phyloP scores from a whole-genome alignment of 352 stramenopile genomes.

The Pythium aristosporum region DNA sequence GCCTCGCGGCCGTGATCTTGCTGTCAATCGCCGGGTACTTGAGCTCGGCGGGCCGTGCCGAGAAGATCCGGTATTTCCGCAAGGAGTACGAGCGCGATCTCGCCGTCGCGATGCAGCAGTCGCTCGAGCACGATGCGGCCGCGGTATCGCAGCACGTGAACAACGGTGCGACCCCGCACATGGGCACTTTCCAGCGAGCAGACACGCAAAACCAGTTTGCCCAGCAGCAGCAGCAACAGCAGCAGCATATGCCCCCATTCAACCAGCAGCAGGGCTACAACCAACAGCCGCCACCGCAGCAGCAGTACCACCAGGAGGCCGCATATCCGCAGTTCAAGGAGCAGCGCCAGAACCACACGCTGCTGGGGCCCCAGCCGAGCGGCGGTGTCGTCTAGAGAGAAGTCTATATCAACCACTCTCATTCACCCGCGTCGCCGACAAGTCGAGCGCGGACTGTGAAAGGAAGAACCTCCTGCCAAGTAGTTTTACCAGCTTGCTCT shows the following conservation, averaged over 20 bases:
- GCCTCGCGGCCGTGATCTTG: constrained; percentile 76
- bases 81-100: constrained; percentile 82
- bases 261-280: constrained; percentile 19
- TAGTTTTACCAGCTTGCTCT: neutral
- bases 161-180: constrained; percentile 19
- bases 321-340: constrained; percentile 65
- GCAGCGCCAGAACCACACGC: constrained; percentile 67
- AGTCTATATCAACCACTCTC: neutral
- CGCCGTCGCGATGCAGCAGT: constrained; percentile 73
- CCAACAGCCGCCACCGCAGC: constrained; percentile 1
- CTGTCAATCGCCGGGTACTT: constrained; percentile 75
- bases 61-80: constrained; percentile 86
- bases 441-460: too few relatives aligned
- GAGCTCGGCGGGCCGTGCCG: constrained; percentile 73
- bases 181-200: constrained; percentile 17
- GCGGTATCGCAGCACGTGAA: constrained; percentile 26
- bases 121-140: constrained; percentile 50
- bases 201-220: constrained; percentile 18
- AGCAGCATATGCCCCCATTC: constrained; percentile 2
- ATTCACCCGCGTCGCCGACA: too few relatives aligned
- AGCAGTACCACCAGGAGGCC: constrained; percentile 36
- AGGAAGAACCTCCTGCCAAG: too few relatives aligned
- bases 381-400: constrained; percentile 57
- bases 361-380: constrained; percentile 60
- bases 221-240: constrained; percentile 9